Evolutionary conservation across 2,329 filamentous ascomycete genomes (phyloP).

Genomic region (Hymenoscyphus salicellus): DNA sequence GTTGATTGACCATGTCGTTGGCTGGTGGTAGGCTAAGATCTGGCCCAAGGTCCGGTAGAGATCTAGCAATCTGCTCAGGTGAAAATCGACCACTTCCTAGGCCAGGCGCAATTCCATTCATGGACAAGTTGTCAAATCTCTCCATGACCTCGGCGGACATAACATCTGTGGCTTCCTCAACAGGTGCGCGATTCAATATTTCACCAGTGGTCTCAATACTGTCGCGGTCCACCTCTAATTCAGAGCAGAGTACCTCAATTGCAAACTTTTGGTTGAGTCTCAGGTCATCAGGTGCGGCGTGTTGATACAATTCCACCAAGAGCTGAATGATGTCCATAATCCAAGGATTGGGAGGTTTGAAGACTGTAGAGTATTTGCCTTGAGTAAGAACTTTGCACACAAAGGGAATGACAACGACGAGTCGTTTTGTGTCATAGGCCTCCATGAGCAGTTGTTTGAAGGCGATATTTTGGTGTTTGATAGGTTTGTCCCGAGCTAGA

Average conservation of each 20-base stretch:
- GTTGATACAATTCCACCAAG: constrained; percentile 89
- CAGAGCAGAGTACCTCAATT: constrained; percentile 95
- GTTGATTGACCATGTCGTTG: constrained; percentile 71
- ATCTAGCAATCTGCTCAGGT: constrained; percentile 71
- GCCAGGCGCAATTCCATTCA: constrained; percentile 69
- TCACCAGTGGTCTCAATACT: constrained; percentile 82
- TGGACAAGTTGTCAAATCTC: constrained; percentile 75
- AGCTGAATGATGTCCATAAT: constrained; percentile 92
- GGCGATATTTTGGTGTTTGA: constrained; percentile 93
- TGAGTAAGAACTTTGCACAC: constrained; percentile 94
- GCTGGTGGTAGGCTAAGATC: constrained; percentile 77
- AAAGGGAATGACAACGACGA: constrained; percentile 92
- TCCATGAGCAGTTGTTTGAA: constrained; percentile 95
- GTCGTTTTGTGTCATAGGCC: constrained; percentile 85
- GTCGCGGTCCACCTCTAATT: constrained; percentile 87
- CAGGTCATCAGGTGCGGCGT: constrained; percentile 63
- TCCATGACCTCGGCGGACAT: constrained; percentile 67
- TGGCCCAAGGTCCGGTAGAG: constrained; percentile 78
- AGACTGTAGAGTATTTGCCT: constrained; percentile 79
- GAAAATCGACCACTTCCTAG: constrained; percentile 71
- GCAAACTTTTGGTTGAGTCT: constrained; percentile 98
- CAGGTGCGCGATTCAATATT: constrained; percentile 69
- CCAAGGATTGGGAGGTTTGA: constrained; percentile 95
- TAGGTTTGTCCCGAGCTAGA: constrained; percentile 88
- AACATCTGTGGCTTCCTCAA: constrained; percentile 58